Conservation (phyloP, 2,329 filamentous ascomycete genomes). For the Cordyceps fumosorosea region DNA sequence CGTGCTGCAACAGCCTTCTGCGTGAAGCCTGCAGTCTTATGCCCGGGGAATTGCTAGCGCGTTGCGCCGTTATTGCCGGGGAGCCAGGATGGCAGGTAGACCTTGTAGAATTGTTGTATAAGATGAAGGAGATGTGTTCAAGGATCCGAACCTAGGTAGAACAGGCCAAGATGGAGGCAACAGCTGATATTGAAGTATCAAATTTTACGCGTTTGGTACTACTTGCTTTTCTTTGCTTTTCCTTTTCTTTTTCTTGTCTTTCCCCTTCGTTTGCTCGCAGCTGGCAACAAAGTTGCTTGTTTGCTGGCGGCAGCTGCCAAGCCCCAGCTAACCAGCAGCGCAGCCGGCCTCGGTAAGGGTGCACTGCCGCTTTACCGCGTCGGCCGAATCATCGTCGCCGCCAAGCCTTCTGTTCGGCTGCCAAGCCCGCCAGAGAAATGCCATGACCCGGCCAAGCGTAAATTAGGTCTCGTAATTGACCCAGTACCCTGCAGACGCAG, state of each 20-base stretch:
- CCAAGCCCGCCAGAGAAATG: conserved; percentile 4
- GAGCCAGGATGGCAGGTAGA: too few species aligned
- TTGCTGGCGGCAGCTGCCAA: neutral
- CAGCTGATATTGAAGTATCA: too few species aligned
- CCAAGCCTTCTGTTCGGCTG: conserved; percentile 12
- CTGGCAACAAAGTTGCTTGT: neutral
- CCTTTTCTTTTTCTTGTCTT: neutral
- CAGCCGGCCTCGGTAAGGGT: neutral
- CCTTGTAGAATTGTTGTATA: neutral
- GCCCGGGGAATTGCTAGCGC: neutral
- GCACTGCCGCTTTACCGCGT: conserved; percentile 8
- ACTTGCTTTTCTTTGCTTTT: neutral
- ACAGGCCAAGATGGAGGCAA: too few species aligned
- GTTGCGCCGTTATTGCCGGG: conserved; percentile 1
- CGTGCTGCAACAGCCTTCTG: neutral
- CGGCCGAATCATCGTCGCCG: conserved; percentile 7
- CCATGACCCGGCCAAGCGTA: neutral
- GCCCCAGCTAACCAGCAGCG: neutral
- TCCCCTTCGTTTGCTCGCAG: neutral
- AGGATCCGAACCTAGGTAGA: too few species aligned
- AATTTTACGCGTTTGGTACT: neutral
- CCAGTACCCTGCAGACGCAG: neutral
- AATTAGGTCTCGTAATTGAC: conserved; percentile 1
- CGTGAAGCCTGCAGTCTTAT: neutral
- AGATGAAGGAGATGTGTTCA: neutral